Evolutionary conservation across 116 monocot genomes (phyloP), one percentile per base, ranked within the genome.

Genomic region (Cymodocea nodosa): DNA sequence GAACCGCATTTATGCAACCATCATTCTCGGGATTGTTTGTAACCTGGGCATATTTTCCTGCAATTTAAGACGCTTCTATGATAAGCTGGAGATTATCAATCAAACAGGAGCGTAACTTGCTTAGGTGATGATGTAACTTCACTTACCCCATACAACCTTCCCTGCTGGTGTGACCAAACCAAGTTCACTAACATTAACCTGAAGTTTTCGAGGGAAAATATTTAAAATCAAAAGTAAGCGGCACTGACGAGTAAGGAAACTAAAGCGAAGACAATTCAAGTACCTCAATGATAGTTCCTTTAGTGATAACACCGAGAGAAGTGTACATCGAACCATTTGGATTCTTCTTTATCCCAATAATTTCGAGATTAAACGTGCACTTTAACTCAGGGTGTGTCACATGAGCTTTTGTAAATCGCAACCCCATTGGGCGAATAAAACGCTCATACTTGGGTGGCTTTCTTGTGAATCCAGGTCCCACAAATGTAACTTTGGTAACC

Each of bases 171-270:
- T 98, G 52, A 98, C 98, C 15, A 97, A 58, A 49, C 98, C 98
- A 64, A 89, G 89, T 69, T 98, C 92, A 34, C 98, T 98, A 12
- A 98, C 88, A 77, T 98, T 98, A 34, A 98, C 98, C 92, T 91
- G 71, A 40, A 75, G 19, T 20, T 63, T 44, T 55, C 36, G 30
- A 63, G 49, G 17, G 20, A 35, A 2, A 23, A 18, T n/a, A 25
- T 16, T 39, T 16, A 54, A 30, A 30, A 55, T 44, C 10, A 70
- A 59, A 35, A 13, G n/a, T 35, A 50, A 49, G 1, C 34, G 66
- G 19, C 23, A 20, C 5, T 1, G 7, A 30, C 2, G 13, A 51
- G 3, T 48, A 6, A 66, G 1, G 10, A 12, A 6, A 23, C 4
- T 13, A 60, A 44, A 36, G 4, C 0, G 23, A 11, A 56, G 15